Percentiles rank a stretch among this genome's conserved stretches.
phyloP scores from a whole-genome alignment of 148 eudicot genomes.

The Talinum fruticosum region DNA sequence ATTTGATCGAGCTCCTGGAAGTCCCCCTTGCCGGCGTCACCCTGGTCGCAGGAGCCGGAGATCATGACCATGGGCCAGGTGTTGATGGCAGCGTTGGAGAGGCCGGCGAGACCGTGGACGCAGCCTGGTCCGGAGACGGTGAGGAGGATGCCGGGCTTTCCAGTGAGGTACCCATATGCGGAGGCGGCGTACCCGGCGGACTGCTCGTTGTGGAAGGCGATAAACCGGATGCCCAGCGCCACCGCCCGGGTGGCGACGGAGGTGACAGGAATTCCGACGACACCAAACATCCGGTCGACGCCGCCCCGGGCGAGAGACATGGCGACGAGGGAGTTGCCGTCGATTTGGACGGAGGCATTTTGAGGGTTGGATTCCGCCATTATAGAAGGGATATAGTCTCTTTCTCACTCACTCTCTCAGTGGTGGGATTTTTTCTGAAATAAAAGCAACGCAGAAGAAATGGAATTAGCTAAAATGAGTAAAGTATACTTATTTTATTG shows the following conservation, averaged over 20 bases:
- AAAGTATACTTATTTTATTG: neutral
- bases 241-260: conserved; percentile 73
- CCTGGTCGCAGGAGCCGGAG: conserved; percentile 83
- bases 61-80: conserved; percentile 76
- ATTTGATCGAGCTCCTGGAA: conserved; percentile 95
- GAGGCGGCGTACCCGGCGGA: conserved; percentile 99
- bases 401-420: neutral
- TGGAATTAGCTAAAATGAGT: neutral
- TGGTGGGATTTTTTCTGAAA: too few species aligned
- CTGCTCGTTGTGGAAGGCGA: conserved; percentile 99
- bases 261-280: conserved; percentile 96
- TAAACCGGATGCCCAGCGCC: conserved; percentile 72
- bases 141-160: conserved; percentile 77
- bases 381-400: neutral
- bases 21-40: conserved; percentile 65
- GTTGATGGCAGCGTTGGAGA: conserved; percentile 77
- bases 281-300: conserved; percentile 75
- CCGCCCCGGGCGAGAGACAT: conserved; percentile 61
- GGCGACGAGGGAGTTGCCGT: conserved; percentile 70
- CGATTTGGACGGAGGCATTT: conserved; percentile 26
- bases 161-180: conserved; percentile 85
- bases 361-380: conserved; percentile 34
- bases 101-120: conserved; percentile 92
- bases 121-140: conserved; percentile 98
- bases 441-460: neutral